Conservation (phyloP, 73 alveolate species). For the Loxodes magnus region DNA sequence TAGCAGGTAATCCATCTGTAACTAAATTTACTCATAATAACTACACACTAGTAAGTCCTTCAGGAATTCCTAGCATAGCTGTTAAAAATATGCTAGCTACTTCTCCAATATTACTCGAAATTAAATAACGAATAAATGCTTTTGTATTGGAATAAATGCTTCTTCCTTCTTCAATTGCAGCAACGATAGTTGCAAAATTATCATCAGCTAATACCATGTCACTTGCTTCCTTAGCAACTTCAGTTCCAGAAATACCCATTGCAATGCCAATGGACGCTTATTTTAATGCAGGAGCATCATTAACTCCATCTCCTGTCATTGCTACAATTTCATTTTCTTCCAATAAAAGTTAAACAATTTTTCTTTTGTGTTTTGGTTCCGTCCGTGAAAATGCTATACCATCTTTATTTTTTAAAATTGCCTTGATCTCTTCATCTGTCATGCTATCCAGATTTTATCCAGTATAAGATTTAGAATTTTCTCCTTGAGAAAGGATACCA, state of each 20-base stretch:
- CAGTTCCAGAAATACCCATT: slow-evolving; percentile 99
- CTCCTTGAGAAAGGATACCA: slow-evolving; percentile 60
- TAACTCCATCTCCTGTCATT: slow-evolving; percentile 97
- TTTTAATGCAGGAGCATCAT: slow-evolving; percentile 92
- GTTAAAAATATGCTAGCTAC: slow-evolving; percentile 94
- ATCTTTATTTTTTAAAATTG: slow-evolving; percentile 11
- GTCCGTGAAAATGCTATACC: slow-evolving; percentile 79
- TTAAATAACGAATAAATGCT: slow-evolving; percentile 96
- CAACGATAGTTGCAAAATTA: slow-evolving; percentile 95
- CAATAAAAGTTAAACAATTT: neutral
- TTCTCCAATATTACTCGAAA: slow-evolving; percentile 97
- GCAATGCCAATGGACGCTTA: slow-evolving; percentile 99
- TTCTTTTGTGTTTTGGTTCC: slow-evolving; percentile 74
- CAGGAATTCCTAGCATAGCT: slow-evolving; percentile 97
- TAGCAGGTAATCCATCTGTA: slow-evolving; percentile 98
- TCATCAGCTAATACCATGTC: slow-evolving; percentile 98
- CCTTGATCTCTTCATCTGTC: slow-evolving; percentile 17
- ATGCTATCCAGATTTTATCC: slow-evolving; percentile 60
- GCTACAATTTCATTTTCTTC: slow-evolving; percentile 59
- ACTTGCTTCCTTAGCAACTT: slow-evolving; percentile 99
- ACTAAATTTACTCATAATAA: slow-evolving; percentile 98
- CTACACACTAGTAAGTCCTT: slow-evolving; percentile 95
- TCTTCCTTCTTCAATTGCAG: slow-evolving; percentile 98
- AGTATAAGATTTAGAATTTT: slow-evolving; percentile 40
- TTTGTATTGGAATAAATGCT: slow-evolving; percentile 96